phyloP scores from a whole-genome alignment of 2,329 filamentous ascomycete species.

The Alternaria ethzedia region DNA sequence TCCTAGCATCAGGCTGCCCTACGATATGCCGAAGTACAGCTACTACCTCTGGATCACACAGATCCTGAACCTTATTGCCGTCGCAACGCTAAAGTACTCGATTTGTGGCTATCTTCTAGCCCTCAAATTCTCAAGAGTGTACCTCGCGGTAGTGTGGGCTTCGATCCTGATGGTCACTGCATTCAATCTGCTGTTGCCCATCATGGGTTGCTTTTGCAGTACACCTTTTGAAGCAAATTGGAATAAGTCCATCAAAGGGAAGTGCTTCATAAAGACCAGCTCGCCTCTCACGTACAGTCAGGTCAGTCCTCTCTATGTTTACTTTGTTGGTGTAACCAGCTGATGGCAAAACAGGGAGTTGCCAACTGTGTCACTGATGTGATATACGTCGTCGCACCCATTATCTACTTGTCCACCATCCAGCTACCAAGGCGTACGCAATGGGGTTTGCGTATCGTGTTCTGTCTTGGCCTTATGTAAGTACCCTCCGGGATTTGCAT shows the following conservation, averaged over 20 bases:
- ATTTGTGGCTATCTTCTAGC: constrained; percentile 38
- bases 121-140: constrained; percentile 30
- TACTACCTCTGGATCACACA: constrained; percentile 31
- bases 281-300: constrained; percentile 23
- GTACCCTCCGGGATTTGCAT: not conserved
- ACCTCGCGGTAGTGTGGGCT: constrained; percentile 29
- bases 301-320: not conserved
- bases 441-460: constrained; percentile 35
- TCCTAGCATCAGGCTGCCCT: constrained; percentile 24
- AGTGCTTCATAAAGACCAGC: constrained; percentile 28
- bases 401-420: constrained; percentile 33
- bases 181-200: constrained; percentile 31
- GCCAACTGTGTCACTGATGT: constrained; percentile 38
- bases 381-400: constrained; percentile 34
- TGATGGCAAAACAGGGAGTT: constrained; percentile 16
- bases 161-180: constrained; percentile 32
- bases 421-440: constrained; percentile 33
- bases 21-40: constrained; percentile 24
- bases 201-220: constrained; percentile 26
- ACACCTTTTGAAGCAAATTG: constrained; percentile 39
- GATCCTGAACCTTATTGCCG: constrained; percentile 33
- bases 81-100: constrained; percentile 33
- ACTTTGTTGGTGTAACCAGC: not conserved
- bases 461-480: constrained; percentile 34
- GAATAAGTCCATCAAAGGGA: constrained; percentile 25